Evolutionary conservation across 1,284 basidiomycete species (phyloP).

Genomic region (Sparassis latifolia): DNA sequence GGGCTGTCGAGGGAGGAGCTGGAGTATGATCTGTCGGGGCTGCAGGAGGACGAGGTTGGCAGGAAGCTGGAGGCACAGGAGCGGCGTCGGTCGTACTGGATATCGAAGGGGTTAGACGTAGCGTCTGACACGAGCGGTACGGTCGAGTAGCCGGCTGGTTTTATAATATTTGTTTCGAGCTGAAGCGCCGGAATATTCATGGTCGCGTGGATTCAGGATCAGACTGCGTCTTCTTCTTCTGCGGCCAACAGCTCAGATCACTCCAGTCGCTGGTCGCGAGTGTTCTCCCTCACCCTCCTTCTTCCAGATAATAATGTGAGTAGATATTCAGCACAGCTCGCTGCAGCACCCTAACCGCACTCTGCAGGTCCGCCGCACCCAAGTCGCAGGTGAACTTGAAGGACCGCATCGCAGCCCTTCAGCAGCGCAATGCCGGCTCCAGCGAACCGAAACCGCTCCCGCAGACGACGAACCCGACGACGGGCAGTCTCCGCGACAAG

Average conservation of each 20-base stretch:
- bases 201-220: no score
- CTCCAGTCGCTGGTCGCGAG: slow-evolving; percentile 29
- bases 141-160: no score
- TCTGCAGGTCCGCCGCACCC: slow-evolving; percentile 27
- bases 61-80: slow-evolving; percentile 9
- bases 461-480: slow-evolving; percentile 25
- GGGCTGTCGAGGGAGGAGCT: slow-evolving; percentile 24
- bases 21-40: slow-evolving; percentile 24
- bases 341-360: neutral
- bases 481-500: slow-evolving; percentile 53
- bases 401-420: slow-evolving; percentile 69
- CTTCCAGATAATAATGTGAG: slow-evolving; percentile 21
- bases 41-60: slow-evolving; percentile 5
- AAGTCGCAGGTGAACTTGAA: slow-evolving; percentile 54
- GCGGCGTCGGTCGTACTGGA: slow-evolving; percentile 36
- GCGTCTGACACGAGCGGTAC: no score
- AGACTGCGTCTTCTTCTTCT: no score
- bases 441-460: slow-evolving; percentile 19
- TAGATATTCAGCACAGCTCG: neutral
- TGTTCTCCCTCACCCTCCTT: slow-evolving; percentile 20
- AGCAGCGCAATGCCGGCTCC: slow-evolving; percentile 45
- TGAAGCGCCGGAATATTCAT: no score
- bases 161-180: no score
- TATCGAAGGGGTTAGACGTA: slow-evolving; percentile 31
- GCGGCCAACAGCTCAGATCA: slow-evolving; percentile 11